phyloP scores from a whole-genome alignment of 2,329 filamentous ascomycete genomes.

The Microsporum ferrugineum region DNA sequence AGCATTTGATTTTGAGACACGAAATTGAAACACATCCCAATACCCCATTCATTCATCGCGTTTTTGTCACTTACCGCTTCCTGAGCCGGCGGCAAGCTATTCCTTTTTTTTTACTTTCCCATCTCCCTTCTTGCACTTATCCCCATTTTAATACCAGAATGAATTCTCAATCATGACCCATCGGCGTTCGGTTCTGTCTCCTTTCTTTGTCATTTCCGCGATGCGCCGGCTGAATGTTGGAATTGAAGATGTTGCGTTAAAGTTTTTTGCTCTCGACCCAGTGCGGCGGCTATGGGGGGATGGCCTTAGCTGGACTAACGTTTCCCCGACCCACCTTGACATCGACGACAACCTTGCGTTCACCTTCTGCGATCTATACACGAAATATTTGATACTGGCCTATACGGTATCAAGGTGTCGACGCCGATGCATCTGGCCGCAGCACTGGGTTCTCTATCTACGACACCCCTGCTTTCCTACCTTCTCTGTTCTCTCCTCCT shows the following conservation, averaged over 20 bases:
- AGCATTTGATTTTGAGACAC: background rate
- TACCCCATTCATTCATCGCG: background rate
- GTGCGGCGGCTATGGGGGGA: background rate
- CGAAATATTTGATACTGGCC: background rate
- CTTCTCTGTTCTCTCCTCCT: background rate
- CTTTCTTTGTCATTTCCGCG: background rate
- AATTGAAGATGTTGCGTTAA: background rate
- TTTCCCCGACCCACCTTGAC: background rate
- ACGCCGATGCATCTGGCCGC: background rate
- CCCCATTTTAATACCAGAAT: slow-evolving; percentile 1
- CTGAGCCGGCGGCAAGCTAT: background rate
- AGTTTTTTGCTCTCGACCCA: background rate
- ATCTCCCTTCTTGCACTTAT: background rate
- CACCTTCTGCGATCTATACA: background rate
- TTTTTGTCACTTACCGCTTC: background rate
- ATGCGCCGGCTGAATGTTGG: background rate
- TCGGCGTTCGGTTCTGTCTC: background rate
- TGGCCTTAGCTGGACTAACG: slow-evolving; percentile 3
- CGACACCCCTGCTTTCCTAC: background rate
- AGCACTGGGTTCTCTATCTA: background rate
- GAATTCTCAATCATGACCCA: background rate
- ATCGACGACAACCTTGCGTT: background rate
- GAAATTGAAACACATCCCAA: slow-evolving; percentile 1
- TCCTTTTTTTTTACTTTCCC: background rate
- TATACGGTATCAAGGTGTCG: background rate